These are phyloP conservation scores for Carex littledalei DNA, from an alignment of 176 grass and related monocot species.

Conservation along the genomic window DNA sequence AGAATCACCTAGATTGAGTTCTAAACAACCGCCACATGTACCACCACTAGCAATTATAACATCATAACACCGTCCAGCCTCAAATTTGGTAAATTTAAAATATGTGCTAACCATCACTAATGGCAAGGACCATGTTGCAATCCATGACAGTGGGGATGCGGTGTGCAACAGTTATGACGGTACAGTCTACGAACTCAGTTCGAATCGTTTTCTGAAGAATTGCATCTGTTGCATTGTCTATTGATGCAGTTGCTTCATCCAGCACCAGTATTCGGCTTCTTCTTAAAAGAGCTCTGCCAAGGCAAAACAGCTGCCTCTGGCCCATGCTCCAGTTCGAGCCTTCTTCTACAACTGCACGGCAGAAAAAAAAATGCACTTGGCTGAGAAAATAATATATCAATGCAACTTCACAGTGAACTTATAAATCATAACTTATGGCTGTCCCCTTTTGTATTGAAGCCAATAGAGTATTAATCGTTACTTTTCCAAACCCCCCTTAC, in stretches of 20 bases:
- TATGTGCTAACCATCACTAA: slow-evolving; percentile 57
- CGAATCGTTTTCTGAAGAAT: slow-evolving; percentile 85
- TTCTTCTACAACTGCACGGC: slow-evolving; percentile 58
- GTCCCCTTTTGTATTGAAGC: neutral
- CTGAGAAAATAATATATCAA: neutral
- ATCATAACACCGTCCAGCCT: neutral
- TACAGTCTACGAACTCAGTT: slow-evolving; percentile 66
- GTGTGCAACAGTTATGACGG: slow-evolving; percentile 80
- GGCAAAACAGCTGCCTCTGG: slow-evolving; percentile 87
- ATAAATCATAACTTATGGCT: neutral
- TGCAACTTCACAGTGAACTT: neutral
- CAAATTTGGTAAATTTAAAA: neutral
- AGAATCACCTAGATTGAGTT: neutral
- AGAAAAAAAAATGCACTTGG: neutral
- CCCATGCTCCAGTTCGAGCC: slow-evolving; percentile 99
- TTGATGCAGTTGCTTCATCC: slow-evolving; percentile 79
- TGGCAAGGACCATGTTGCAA: slow-evolving; percentile 66
- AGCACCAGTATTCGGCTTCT: slow-evolving; percentile 67
- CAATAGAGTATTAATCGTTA: neutral
- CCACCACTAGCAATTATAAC: neutral
- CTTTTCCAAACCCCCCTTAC: neutral
- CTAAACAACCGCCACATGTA: neutral
- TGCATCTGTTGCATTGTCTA: slow-evolving; percentile 83
- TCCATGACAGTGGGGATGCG: slow-evolving; percentile 87
- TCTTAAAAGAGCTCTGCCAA: slow-evolving; percentile 74